Evolutionary conservation across 306 rosid genomes (phyloP).

Genomic region (Fagus sylvatica): DNA sequence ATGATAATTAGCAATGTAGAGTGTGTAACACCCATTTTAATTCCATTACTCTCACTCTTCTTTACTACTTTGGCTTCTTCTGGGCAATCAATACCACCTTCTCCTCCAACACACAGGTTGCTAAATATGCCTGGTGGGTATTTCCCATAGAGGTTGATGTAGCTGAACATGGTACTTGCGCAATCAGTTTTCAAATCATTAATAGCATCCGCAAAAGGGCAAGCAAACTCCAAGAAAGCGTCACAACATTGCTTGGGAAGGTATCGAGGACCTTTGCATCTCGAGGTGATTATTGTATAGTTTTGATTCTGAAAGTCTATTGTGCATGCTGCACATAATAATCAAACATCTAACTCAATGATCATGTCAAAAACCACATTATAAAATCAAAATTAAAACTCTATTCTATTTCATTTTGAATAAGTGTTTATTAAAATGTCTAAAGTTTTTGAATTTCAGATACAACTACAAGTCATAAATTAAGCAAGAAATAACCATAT

Average conservation of each 20-base stretch:
- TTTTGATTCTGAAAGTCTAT: slow-evolving; percentile 64
- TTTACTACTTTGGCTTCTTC: background rate
- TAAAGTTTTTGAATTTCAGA: no score
- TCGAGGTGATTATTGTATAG: slow-evolving; percentile 79
- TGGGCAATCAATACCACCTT: slow-evolving; percentile 60
- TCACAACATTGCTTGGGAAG: slow-evolving; percentile 63
- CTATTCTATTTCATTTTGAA: no score
- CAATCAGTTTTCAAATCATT: slow-evolving; percentile 55
- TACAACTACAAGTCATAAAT: no score
- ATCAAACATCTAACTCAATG: background rate
- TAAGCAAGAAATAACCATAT: no score
- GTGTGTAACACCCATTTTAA: slow-evolving; percentile 19
- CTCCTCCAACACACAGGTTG: slow-evolving; percentile 58
- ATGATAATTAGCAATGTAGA: slow-evolving; percentile 16
- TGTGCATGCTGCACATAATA: slow-evolving; percentile 48
- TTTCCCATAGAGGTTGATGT: slow-evolving; percentile 78
- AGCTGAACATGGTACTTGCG: slow-evolving; percentile 72
- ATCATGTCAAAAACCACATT: background rate
- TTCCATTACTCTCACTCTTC: background rate
- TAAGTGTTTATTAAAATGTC: no score
- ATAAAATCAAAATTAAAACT: no score
- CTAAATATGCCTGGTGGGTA: slow-evolving; percentile 91
- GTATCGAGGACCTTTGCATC: slow-evolving; percentile 88
- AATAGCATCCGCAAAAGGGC: slow-evolving; percentile 43
- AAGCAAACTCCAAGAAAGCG: slow-evolving; percentile 77